Evolutionary conservation across 805 yeast genomes (phyloP), one percentile per base, ranked within the genome.

Genomic region (Metschnikowia rubicola): DNA sequence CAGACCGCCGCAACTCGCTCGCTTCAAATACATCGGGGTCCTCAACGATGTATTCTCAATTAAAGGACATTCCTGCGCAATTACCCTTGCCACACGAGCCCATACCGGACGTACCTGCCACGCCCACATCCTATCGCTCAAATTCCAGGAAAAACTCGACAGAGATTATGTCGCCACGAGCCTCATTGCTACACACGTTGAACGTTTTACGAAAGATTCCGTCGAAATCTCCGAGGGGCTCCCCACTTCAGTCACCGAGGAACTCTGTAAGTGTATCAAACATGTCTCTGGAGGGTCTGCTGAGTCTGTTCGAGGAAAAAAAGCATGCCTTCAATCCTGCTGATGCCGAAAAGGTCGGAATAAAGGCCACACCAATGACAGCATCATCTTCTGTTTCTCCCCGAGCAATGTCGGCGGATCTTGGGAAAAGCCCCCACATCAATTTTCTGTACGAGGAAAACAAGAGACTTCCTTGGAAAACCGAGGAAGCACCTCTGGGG

Each of bases 31-130:
- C 48, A 13, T 54, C 61, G 1, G 55, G 44, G 5, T 35, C 44
- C 11, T 46, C 52, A 8, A 31, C 44, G 10, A 66, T 54, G 19
- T 41, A 30, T 11, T 43, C 51, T 15, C 50, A 47, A 17, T 42
- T 53, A 10, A 51, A 44, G 26, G 76, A 68, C 44, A 66, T 84
- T 5, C 89, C 90, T 0, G 80, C 84, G 0, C 78, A 71, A 43
- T 61, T 72, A 13, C 80, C 84, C 1, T 66, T 79, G 48, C 91
- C 91, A 3, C 62, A 57, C 11, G 84, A 77, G 37, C 77, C 80
- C 13, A 61, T 78, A 21, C 77, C 77, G 0, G 64, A 70, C 11
- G 68, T 70, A 4, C 76, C 76, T 2, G 59, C 67, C 0, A 61
- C 70, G 3, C 68, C 71, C 1, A 29, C 54, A 0, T 65, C 72